phyloP scores from a whole-genome alignment of 495 filamentous ascomycete genomes.

The Sporormia fimetaria region DNA sequence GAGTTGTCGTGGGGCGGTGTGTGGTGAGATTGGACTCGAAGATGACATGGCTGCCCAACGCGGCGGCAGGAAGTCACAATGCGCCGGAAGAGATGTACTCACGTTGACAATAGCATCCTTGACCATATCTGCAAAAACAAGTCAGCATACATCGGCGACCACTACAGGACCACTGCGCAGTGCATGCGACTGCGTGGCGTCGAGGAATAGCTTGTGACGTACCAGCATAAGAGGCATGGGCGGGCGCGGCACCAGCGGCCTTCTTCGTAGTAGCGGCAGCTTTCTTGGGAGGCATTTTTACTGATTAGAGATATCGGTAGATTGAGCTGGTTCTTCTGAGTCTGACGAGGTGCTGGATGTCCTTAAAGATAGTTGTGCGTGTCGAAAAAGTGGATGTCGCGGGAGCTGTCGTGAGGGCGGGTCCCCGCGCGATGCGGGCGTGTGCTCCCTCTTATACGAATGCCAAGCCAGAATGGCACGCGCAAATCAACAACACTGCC shows the following conservation, averaged over 20 bases:
- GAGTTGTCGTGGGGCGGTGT: conserved; percentile 4
- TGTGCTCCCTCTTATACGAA: conserved; percentile 9
- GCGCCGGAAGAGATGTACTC: conserved; percentile 36
- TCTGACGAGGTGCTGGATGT: conserved; percentile 15
- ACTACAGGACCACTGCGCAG: conserved; percentile 15
- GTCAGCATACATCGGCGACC: conserved; percentile 36
- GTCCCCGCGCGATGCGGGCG: conserved; percentile 16
- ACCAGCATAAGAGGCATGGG: conserved; percentile 47
- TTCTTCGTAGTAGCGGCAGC: conserved; percentile 42
- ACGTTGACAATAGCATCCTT: conserved; percentile 56
- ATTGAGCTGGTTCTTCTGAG: conserved; percentile 7
- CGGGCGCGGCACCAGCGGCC: conserved; percentile 37
- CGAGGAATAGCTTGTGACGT: conserved; percentile 9
- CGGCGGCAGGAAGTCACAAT: conserved; percentile 33
- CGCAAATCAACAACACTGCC: conserved; percentile 13
- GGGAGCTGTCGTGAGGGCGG: conserved; percentile 6
- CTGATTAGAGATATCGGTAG: conserved; percentile 11
- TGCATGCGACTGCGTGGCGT: conserved; percentile 17
- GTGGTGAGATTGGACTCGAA: conserved; percentile 16
- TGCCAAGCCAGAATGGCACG: conserved; percentile 2
- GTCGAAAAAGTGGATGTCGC: conserved; percentile 10
- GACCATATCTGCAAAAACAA: conserved; percentile 47
- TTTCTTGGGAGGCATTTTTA: conserved; percentile 58
- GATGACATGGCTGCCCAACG: conserved; percentile 19
- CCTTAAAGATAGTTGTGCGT: conserved; percentile 6